Conservation (phyloP, 2,329 filamentous ascomycete genomes). For the Myriosclerotinia duriaeana region DNA sequence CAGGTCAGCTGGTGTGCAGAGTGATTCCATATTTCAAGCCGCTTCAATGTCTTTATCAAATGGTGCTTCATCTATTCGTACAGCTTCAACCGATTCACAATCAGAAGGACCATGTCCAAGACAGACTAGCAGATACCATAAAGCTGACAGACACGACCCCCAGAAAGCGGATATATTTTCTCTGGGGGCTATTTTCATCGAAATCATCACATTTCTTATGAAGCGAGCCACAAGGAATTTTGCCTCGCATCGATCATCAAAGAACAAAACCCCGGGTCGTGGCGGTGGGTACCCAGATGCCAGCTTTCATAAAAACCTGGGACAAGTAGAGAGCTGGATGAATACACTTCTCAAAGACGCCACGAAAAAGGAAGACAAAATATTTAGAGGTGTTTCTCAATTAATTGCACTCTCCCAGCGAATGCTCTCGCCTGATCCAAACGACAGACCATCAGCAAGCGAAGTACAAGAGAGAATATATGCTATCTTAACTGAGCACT, state of each 20-base stretch:
- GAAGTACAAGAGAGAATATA: slow-evolving; percentile 55
- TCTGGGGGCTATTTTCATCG: slow-evolving; percentile 69
- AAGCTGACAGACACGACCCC: slow-evolving; percentile 47
- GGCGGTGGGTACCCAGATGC: slow-evolving; percentile 63
- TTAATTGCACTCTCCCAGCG: slow-evolving; percentile 53
- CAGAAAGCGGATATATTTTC: slow-evolving; percentile 71
- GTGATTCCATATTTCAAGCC: neutral
- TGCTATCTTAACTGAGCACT: slow-evolving; percentile 48
- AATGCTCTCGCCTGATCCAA: slow-evolving; percentile 55
- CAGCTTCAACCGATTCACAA: slow-evolving; percentile 28
- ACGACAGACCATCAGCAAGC: slow-evolving; percentile 52
- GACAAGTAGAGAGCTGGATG: slow-evolving; percentile 70
- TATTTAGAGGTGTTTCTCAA: slow-evolving; percentile 53
- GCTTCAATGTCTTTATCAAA: slow-evolving; percentile 23
- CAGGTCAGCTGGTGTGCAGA: slow-evolving; percentile 28
- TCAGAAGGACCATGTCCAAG: neutral
- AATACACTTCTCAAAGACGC: slow-evolving; percentile 59
- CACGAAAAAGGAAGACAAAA: slow-evolving; percentile 45
- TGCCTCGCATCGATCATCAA: slow-evolving; percentile 62
- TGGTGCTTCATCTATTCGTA: slow-evolving; percentile 33
- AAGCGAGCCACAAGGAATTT: slow-evolving; percentile 68
- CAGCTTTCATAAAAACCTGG: slow-evolving; percentile 70
- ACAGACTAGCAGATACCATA: slow-evolving; percentile 30
- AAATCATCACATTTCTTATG: slow-evolving; percentile 67
- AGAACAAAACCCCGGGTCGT: slow-evolving; percentile 53